Evolutionary conservation across 306 rosid species (phyloP).

Genomic region (Trifolium dubium): DNA sequence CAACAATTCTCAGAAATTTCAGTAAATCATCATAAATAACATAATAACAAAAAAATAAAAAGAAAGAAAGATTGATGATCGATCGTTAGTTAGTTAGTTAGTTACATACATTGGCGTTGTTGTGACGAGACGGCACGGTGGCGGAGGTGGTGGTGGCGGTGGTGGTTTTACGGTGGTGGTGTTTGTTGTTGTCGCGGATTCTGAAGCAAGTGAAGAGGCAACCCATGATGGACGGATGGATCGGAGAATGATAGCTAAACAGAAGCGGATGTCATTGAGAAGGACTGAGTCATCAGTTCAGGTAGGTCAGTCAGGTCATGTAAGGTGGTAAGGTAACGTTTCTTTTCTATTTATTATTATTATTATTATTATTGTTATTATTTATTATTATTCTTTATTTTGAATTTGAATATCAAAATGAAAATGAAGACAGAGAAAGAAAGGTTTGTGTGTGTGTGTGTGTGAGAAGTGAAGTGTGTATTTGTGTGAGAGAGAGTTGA

Average conservation of each 20-base stretch:
- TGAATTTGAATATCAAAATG: background rate
- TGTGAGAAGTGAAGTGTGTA: background rate
- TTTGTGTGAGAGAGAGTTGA: background rate
- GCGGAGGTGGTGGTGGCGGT: conserved; percentile 44
- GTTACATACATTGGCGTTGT: conserved; percentile 24
- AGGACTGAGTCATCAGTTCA: too few species aligned
- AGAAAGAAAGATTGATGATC: background rate
- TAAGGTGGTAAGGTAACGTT: conserved; percentile 37
- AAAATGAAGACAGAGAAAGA: background rate
- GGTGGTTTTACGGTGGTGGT: conserved; percentile 41
- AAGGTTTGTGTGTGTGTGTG: background rate
- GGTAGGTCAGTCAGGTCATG: conserved; percentile 10
- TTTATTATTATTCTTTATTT: background rate
- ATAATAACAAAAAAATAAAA: background rate
- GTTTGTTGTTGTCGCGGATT: conserved; percentile 52
- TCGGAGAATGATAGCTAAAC: conserved; percentile 51
- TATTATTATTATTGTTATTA: too few species aligned
- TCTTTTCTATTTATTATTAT: background rate
- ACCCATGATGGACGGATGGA: conserved; percentile 81
- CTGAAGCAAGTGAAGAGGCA: conserved; percentile 86
- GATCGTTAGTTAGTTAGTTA: conserved; percentile 11
- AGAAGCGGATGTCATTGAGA: conserved; percentile 17
- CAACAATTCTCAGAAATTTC: background rate
- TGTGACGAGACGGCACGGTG: conserved; percentile 47
- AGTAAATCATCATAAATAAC: background rate